Evolutionary conservation across 2,329 filamentous ascomycete species (phyloP), one percentile per base, ranked within the genome.

Genomic region (Ascochyta lentis): DNA sequence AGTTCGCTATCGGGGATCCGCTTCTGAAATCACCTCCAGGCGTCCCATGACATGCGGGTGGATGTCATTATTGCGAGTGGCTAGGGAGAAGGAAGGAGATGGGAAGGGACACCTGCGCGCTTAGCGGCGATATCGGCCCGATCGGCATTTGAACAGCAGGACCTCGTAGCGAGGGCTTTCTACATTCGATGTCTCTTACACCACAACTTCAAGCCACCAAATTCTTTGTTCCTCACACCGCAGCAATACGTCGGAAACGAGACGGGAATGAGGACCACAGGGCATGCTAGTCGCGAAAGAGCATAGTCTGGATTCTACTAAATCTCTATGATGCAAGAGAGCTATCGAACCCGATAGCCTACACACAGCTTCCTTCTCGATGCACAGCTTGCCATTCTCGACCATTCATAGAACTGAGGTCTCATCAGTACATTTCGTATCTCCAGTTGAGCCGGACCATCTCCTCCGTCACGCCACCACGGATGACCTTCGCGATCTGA

Each of bases 351-450:
- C 6, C 7, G 9, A 6, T 27, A 27, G 19, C 27, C 12, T 29
- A 10, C 27, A 29, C 27, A 12, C 27, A 26, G 26, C 27, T 10
- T 8, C 8, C 12, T 29, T 29, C 9, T 10, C 27, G 7, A 29
- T 9, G 12, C 12, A 10, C 27, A 29, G 27, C 27, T 29, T 29
- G 27, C 27, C 27, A 10, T 29, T 10, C 8, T 29, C 27, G 27
- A 29, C 27, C 27, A 4, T 29, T 3, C 8, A 29, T 29, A 29
- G 8, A 10, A 8, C 27, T 9, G 9, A 29, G 27, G 29, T 8
- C 29, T n/a, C 13, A 41, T 61, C 27, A 65, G 33, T 65, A 66
- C 64, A 67, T 67, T 31, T 65, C 63, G 24, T 67, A 67, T 9
- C 63, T 56, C 63, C 64, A 67, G 15, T 55, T 54, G 9, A 67